These are phyloP conservation scores for Termitomyces sp. DNA, from an alignment of 768 basidiomycete genomes.

Conservation along the genomic window DNA sequence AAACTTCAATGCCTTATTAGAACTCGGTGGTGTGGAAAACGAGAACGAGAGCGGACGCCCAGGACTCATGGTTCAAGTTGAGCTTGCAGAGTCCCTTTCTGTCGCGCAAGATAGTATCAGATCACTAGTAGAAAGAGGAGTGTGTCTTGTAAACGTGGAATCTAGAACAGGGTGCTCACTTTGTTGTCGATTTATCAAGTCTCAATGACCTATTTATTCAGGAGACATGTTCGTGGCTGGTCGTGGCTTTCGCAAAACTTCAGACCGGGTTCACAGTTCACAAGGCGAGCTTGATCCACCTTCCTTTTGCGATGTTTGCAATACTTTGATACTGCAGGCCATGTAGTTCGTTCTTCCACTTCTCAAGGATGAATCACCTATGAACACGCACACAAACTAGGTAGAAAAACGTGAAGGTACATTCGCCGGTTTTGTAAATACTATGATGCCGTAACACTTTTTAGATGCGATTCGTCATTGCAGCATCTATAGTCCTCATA, in stretches of 20 bases:
- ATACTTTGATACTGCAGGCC: conserved; percentile 39
- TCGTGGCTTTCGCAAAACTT: conserved; percentile 93
- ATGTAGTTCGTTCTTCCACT: conserved; percentile 66
- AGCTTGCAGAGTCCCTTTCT: conserved; percentile 93
- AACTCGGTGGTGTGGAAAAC: not conserved
- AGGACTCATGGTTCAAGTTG: conserved; percentile 71
- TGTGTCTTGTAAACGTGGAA: conserved; percentile 84
- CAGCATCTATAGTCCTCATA: conserved; percentile 80
- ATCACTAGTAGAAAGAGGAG: conserved; percentile 89
- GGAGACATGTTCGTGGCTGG: conserved; percentile 95
- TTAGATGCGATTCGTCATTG: conserved; percentile 96
- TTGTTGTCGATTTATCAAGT: not conserved
- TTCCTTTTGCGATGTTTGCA: not conserved
- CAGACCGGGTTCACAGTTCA: conserved; percentile 95
- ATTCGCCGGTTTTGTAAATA: conserved; percentile 3
- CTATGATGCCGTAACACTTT: not conserved
- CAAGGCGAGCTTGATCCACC: conserved; percentile 55
- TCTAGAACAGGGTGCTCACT: conserved; percentile 93
- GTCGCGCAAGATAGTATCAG: conserved; percentile 98
- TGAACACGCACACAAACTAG: conserved; percentile 29
- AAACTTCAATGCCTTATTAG: not conserved
- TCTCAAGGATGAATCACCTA: not conserved
- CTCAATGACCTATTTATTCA: conserved; percentile 24
- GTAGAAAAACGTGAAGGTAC: conserved; percentile 98
- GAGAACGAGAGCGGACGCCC: not conserved